Evolutionary conservation across 306 rosid genomes (phyloP), one percentile per base, ranked within the genome.

Genomic region (Medicago arabica): DNA sequence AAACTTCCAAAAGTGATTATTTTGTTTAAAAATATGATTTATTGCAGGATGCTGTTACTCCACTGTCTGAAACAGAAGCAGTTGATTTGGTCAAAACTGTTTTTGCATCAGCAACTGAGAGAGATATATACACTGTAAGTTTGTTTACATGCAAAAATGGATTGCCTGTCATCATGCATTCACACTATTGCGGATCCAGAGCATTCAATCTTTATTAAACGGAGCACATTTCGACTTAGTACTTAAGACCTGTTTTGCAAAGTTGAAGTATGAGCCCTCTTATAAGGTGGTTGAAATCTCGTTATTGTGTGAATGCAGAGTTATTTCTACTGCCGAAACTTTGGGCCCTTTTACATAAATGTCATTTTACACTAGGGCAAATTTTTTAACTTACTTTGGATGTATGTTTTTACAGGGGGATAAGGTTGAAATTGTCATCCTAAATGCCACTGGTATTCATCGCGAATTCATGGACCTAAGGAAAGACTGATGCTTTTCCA

Each of bases 91-190:
- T 57, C n/a, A 57, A 57, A 57, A 19, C 36, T 21, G 62, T 19
- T 10, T 19, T 19, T 57, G 62, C 36, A 57, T 57, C 36, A 9
- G 34, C 62, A 21, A 19, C 62, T 4, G 62, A 19, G 36, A 57
- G 62, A 19, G 36, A 57, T 21, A 57, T 57, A 19, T 21, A 57
- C 62, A 57, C 62, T 57, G 62, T 57, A 57, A 57, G 34, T 57
- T 57, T 57, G 62, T 57, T 57, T 57, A 21, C 15, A 19, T 9
- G 12, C 19, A 6, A 0, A 60, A 60, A 6, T 25, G 9, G 41
- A 60, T 28, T 60, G 4, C 7, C 11, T 28, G 0, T 9, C 8
- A 11, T 5, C 13, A 57, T 34, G 1, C n/a, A 19, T 57, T 57
- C n/a, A 21, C 62, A 53, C 12, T 17, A 8, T 17, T 17, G 60